Evolutionary conservation across 2,329 filamentous ascomycete genomes (phyloP).

Genomic region (Paracoccidioides brasiliensis): DNA sequence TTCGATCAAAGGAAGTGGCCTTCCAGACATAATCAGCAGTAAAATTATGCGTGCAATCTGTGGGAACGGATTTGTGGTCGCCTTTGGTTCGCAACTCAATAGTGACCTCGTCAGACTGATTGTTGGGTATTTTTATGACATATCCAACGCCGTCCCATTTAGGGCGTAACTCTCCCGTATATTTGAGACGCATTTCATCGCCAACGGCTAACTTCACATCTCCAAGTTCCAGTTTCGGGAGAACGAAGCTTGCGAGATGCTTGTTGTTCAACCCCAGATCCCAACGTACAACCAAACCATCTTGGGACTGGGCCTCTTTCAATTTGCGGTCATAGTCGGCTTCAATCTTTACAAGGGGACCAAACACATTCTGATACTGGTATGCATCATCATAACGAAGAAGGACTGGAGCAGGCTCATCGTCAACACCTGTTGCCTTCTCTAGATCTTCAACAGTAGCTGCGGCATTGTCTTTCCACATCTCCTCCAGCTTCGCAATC

Average conservation of each 20-base stretch:
- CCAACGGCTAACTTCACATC: slow-evolving; percentile 97
- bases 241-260: slow-evolving; percentile 84
- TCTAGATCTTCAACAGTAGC: slow-evolving; percentile 86
- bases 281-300: slow-evolving; percentile 89
- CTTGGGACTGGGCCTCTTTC: slow-evolving; percentile 95
- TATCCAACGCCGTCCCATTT: slow-evolving; percentile 98
- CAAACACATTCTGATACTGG: slow-evolving; percentile 98
- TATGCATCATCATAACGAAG: slow-evolving; percentile 94
- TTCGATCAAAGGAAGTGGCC: slow-evolving; percentile 95
- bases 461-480: slow-evolving; percentile 91
- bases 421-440: slow-evolving; percentile 80
- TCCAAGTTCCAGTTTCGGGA: slow-evolving; percentile 92
- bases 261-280: slow-evolving; percentile 95
- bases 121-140: slow-evolving; percentile 98
- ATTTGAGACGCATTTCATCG: slow-evolving; percentile 95
- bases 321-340: slow-evolving; percentile 98
- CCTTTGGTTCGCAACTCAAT: slow-evolving; percentile 88
- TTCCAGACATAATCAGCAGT: slow-evolving; percentile 99
- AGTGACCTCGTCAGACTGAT: slow-evolving; percentile 93
- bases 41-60: slow-evolving; percentile 94
- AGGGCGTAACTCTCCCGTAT: slow-evolving; percentile 82
- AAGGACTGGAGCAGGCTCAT: slow-evolving; percentile 85
- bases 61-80: slow-evolving; percentile 91
- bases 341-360: slow-evolving; percentile 95
- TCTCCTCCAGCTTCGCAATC: slow-evolving; percentile 90